Evolutionary conservation across 306 rosid species (phyloP), one percentile per base, ranked within the genome.

Genomic region (Vigna reflexopilosa): DNA sequence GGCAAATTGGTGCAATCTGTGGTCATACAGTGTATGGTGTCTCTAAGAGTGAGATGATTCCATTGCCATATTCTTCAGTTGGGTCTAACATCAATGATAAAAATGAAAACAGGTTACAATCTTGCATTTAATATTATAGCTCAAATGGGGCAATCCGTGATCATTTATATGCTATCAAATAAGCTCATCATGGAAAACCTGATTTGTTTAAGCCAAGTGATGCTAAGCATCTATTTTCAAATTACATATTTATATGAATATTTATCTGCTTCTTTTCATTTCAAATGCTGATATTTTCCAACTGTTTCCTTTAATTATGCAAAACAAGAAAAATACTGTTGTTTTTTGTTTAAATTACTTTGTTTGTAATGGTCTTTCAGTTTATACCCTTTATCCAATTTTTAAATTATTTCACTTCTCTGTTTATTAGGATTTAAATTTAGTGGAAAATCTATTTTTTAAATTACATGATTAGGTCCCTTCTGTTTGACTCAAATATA

Each of bases 91-190:
- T 88, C 73, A 78, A 80, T 86, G 87, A 90, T 82, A 89, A 75
- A 82, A 89, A 78, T 77, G 99, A 96, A 85, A 91, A 90, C 98
- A 96, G 99, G 99, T 96, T 84, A 83, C 81, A 85, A 80, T 81
- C 85, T 83, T 85, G 72, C 88, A 77, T 88, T 79, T 77, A 80
- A 45, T 45, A 10, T 45, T 45, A 3, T 12, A 3, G 50, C 50
- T 12, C 9, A 45, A 45, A 12, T 45, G 50, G 14, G 2, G 50
- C 14, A 45, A 45, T 45, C 50, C 1, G 5, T 45, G 50, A 15
- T 11, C 50, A 45, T 45, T 3, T 15, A 45, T 45, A 12, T 12
- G 50, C 16, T 12, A 76, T 71, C 14, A 49, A 63, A 82, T 82
- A 74, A 82, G 78, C 82, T 79, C 87, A 79, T 86, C 47, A 69